Evolutionary conservation across 2,329 filamentous ascomycete genomes (phyloP), one percentile per base, ranked within the genome.

Genomic region (Myriosclerotinia scirpicola): DNA sequence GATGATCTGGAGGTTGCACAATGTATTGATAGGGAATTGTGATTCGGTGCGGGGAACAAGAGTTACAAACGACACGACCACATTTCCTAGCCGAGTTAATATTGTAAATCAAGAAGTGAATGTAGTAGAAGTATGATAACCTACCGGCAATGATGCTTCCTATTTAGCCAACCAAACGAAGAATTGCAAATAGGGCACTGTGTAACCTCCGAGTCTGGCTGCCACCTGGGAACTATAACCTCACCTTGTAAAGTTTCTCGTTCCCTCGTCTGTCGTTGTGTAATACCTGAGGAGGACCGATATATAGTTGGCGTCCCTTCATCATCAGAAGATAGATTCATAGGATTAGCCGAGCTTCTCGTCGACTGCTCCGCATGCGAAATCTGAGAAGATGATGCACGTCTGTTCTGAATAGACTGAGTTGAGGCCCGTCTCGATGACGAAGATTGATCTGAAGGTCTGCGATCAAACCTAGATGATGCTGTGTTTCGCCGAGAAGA

Each of bases 1-100:
- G 55, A 80, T 70, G 65, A 36, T 64, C 30, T 0, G 90, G 90
- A 3, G 91, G 90, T 58, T 90, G 89, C 36, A 97, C 93, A 71
- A 98, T 97, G 77, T 92, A 98, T 75, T 95, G 91, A 71, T 93
- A 86, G 0, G 94, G 94, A 70, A 98, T 97, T 4, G 91, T 96
- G 75, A 98, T 98, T 69, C 93, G 87, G 78, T 98, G 94, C 4
- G 94, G 94, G 3, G 94, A 97, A 80, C 94, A 98, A 26, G 87
- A 83, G 67, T 89, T 88, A 78, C 94, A 98, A 34, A 98, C 94
- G 11, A 98, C 93, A 69, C 93, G 84, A 55, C 94, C 94, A 76
- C 94, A 98, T 85, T 97, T 97, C 72, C 89, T 90, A 68, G 38
- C 6, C 53, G 8, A 42, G 59, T 71, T 38, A 71, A 48, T 38